Evolutionary conservation across 441 rosid species (phyloP).

Genomic region (Isatis lusitanica): DNA sequence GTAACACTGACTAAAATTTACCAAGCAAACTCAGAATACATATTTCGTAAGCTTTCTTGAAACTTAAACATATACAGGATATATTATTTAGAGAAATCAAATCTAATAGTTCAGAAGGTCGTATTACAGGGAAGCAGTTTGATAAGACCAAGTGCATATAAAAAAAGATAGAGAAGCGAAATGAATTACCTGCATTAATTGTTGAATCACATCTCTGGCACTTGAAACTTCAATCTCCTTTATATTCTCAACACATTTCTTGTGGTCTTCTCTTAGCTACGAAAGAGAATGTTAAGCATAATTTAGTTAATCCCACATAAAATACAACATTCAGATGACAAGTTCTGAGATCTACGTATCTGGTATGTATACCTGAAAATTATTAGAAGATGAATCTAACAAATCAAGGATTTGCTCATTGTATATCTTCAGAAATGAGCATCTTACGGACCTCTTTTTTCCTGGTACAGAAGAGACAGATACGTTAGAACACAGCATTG

Average conservation of each 20-base stretch:
- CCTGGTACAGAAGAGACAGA: slow-evolving; percentile 54
- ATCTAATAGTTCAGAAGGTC: neutral
- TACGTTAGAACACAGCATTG: neutral
- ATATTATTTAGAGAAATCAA: neutral
- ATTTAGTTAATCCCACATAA: slow-evolving; percentile 1
- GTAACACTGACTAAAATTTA: neutral
- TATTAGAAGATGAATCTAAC: neutral
- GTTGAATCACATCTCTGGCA: slow-evolving; percentile 92
- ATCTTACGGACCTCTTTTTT: slow-evolving; percentile 73
- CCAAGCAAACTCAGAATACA: neutral
- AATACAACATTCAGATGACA: slow-evolving; percentile 1
- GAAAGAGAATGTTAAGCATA: neutral
- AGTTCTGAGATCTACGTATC: neutral
- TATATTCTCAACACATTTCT: slow-evolving; percentile 93
- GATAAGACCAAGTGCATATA: neutral
- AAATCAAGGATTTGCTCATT: slow-evolving; percentile 95
- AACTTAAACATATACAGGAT: neutral
- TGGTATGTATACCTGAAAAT: slow-evolving; percentile 54
- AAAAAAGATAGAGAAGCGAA: neutral
- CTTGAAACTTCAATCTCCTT: slow-evolving; percentile 90
- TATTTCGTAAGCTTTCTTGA: neutral
- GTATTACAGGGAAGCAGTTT: neutral
- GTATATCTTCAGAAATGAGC: slow-evolving; percentile 97
- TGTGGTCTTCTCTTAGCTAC: slow-evolving; percentile 93
- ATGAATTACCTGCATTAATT: slow-evolving; percentile 68